Conservation (phyloP, 495 filamentous ascomycete genomes). For the Aspergillus mulundensis region DNA sequence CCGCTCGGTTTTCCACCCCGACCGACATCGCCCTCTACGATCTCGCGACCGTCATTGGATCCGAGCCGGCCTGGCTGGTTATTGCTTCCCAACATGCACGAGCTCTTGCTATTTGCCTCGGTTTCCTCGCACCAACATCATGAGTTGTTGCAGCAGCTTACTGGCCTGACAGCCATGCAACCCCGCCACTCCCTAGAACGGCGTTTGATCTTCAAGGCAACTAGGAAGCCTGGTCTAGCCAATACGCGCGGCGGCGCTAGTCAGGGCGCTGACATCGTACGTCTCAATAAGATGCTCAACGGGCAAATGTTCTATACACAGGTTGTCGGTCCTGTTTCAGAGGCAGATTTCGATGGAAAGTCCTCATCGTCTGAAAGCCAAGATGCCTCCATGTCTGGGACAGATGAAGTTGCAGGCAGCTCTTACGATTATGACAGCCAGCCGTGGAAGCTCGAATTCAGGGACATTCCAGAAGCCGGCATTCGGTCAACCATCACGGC, state of each 20-base stretch:
- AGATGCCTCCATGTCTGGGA: constrained; percentile 34
- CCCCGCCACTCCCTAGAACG: constrained; percentile 56
- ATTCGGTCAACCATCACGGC: constrained; percentile 46
- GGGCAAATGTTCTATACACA: constrained; percentile 50
- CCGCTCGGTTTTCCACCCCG: constrained; percentile 13
- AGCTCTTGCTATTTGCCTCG: constrained; percentile 47
- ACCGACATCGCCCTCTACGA: neutral
- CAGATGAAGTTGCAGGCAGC: constrained; percentile 15
- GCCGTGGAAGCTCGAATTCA: constrained; percentile 49
- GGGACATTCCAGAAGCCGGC: constrained; percentile 50
- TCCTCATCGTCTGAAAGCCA: constrained; percentile 15
- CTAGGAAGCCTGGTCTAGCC: constrained; percentile 39
- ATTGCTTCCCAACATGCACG: constrained; percentile 33
- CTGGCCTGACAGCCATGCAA: constrained; percentile 64
- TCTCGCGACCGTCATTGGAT: constrained; percentile 15
- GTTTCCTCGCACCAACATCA: constrained; percentile 44
- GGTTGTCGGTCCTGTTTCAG: constrained; percentile 39
- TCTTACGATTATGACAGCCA: constrained; percentile 39
- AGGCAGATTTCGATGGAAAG: constrained; percentile 30
- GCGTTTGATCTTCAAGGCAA: constrained; percentile 64
- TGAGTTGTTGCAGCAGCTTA: constrained; percentile 64
- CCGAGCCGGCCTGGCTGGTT: neutral
- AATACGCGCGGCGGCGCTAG: constrained; percentile 38
- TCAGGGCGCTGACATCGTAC: constrained; percentile 41
- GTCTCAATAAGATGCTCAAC: constrained; percentile 45